Evolutionary conservation across 2,329 filamentous ascomycete species (phyloP), one percentile per base, ranked within the genome.

Genomic region (Hymenoscyphus salicellus): DNA sequence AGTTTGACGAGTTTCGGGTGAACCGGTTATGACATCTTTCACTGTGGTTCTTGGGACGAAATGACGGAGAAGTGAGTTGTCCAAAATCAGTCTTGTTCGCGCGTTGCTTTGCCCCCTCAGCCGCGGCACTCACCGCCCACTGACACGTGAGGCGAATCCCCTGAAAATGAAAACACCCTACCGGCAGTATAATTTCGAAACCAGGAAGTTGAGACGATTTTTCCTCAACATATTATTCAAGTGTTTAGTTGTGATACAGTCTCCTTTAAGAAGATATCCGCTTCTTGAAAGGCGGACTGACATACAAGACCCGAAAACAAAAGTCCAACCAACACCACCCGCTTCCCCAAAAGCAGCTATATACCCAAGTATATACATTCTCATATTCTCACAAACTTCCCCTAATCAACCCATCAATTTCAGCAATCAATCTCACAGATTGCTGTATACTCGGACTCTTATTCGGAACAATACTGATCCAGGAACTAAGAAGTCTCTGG

Each of bases 381-480:
- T 8, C 11, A 14, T 16, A 33, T n/a, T 23, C 5, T 56, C 26
- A 30, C n/a, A 56, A 56, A 56, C 26, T 26, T 28, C 17, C 58
- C 14, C 59, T 32, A 41, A 82, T 81, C 30, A 81, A 79, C 3
- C 72, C 72, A 61, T 81, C 79, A 0, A 79, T 79, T 65, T 82
- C 79, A 0, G 75, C 73, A 17, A 83, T 82, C 10, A 83, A 75
- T 20, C 78, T 75, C 20, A 82, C 71, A 43, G 80, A 81, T 62
- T 82, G 79, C 38, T 81, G 74, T 0, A 83, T 78, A 64, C 80
- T 83, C 0, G 81, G 81, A 57, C 63, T 67, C 32, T 70, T 70
- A 43, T 67, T 64, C 11, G 66, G 68, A 32, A 68, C 66, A n/a
- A 67, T 58, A 2, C 58, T 55, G 30, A 68, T 63, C 66, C 68